These are phyloP conservation scores for Aspergillus hancockii DNA, from an alignment of 495 filamentous ascomycete species.

Conservation along the genomic window DNA sequence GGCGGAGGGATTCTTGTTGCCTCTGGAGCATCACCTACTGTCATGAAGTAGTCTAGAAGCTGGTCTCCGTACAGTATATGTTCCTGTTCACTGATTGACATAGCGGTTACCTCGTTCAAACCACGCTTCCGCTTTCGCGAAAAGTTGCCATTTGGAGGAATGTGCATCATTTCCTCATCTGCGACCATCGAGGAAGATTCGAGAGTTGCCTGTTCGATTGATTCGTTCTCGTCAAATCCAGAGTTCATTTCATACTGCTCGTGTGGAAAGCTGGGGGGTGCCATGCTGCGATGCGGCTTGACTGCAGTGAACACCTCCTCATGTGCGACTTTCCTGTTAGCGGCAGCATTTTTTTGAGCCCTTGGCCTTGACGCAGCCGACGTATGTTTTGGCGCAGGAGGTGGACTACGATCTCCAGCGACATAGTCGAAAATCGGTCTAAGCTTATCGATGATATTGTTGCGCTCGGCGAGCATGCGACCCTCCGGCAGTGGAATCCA, in stretches of 20 bases:
- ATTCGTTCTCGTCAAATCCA: conserved; percentile 77
- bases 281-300: conserved; percentile 45
- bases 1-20: conserved; percentile 62
- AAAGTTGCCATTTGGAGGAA: conserved; percentile 64
- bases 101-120: conserved; percentile 54
- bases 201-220: conserved; percentile 75
- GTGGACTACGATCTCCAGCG: conserved; percentile 82
- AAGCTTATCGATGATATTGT: conserved; percentile 79
- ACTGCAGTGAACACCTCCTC: conserved; percentile 44
- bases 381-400: conserved; percentile 89
- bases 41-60: conserved; percentile 93
- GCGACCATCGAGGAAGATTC: conserved; percentile 80
- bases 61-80: conserved; percentile 89
- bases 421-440: conserved; percentile 86
- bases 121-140: conserved; percentile 78
- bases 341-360: conserved; percentile 52
- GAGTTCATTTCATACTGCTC: conserved; percentile 56
- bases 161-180: conserved; percentile 72
- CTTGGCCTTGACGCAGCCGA: conserved; percentile 67
- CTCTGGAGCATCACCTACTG: conserved; percentile 66
- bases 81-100: conserved; percentile 72
- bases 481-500: conserved; percentile 92
- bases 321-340: conserved; percentile 31
- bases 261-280: conserved; percentile 48
- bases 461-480: conserved; percentile 76